phyloP scores from a whole-genome alignment of 768 basidiomycete species.

The Dioszegia hungarica region DNA sequence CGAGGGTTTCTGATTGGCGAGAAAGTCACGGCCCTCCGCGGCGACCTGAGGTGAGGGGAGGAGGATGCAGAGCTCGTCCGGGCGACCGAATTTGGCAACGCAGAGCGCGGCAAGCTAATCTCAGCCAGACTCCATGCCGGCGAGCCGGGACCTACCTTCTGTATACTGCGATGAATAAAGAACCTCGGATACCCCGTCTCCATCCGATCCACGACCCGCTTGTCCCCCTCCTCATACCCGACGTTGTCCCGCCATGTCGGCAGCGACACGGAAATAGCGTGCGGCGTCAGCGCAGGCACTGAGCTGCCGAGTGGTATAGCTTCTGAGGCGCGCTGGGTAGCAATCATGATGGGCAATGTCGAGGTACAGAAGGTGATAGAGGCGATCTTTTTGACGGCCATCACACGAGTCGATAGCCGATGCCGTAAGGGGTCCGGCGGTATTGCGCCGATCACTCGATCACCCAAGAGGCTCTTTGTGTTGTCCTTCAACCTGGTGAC shows the following conservation, averaged over 20 bases:
- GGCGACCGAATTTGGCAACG: constrained; percentile 67
- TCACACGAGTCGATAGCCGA: not conserved
- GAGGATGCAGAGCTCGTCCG: constrained; percentile 70
- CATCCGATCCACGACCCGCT: constrained; percentile 72
- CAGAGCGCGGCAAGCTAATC: constrained; percentile 70
- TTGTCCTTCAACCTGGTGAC: too few relatives aligned
- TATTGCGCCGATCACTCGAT: too few relatives aligned
- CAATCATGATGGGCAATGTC: constrained; percentile 8
- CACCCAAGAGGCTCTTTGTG: too few relatives aligned
- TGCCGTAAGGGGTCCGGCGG: not conserved
- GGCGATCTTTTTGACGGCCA: not conserved
- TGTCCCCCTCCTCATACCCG: constrained; percentile 83
- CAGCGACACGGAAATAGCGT: constrained; percentile 91
- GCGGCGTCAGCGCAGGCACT: constrained; percentile 54
- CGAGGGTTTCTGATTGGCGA: constrained; percentile 54
- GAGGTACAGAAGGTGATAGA: not conserved
- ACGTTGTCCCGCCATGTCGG: constrained; percentile 90
- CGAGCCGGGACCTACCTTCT: constrained; percentile 59
- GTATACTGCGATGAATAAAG: constrained; percentile 80
- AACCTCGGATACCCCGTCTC: constrained; percentile 89
- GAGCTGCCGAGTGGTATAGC: constrained; percentile 39
- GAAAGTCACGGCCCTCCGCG: constrained; percentile 67
- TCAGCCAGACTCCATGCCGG: not conserved
- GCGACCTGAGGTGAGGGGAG: constrained; percentile 70
- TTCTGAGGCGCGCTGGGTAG: constrained; percentile 15